Evolutionary conservation across 2,329 filamentous ascomycete genomes (phyloP).

Genomic region (Scedosporium minutisporum): DNA sequence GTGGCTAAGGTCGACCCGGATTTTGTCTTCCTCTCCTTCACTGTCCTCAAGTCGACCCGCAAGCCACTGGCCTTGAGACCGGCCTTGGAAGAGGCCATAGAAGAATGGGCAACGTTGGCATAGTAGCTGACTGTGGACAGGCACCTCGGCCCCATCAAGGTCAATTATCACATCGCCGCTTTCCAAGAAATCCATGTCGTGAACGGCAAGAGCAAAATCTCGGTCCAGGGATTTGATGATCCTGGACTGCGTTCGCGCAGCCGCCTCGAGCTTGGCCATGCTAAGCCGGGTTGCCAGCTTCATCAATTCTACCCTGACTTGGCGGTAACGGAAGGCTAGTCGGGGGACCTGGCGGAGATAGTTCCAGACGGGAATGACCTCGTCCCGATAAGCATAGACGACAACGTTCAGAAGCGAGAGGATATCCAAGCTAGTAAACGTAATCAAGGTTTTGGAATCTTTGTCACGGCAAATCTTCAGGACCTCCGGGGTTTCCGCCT

Average conservation of each 20-base stretch:
- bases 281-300: slow-evolving; percentile 65
- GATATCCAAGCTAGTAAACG: slow-evolving; percentile 62
- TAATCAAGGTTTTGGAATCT: slow-evolving; percentile 45
- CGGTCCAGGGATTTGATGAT: slow-evolving; percentile 53
- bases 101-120: slow-evolving; percentile 90
- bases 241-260: slow-evolving; percentile 63
- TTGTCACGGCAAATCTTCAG: slow-evolving; percentile 40
- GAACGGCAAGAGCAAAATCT: slow-evolving; percentile 63
- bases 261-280: slow-evolving; percentile 62
- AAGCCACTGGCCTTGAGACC: slow-evolving; percentile 78
- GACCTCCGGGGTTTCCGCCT: slow-evolving; percentile 48
- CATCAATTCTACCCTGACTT: slow-evolving; percentile 80
- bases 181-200: slow-evolving; percentile 61
- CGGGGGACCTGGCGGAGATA: slow-evolving; percentile 56
- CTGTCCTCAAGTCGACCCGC: slow-evolving; percentile 48
- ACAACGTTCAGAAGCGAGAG: slow-evolving; percentile 71
- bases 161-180: slow-evolving; percentile 74
- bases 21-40: slow-evolving; percentile 21
- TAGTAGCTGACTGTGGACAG: slow-evolving; percentile 68
- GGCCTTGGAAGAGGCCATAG: slow-evolving; percentile 78
- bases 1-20: slow-evolving; percentile 75
- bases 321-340: slow-evolving; percentile 64
- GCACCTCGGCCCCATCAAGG: slow-evolving; percentile 61
- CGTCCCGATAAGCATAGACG: slow-evolving; percentile 73
- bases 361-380: slow-evolving; percentile 77